Evolutionary conservation across 139 green algal genomes (phyloP).

Genomic region (Tetraselmis chui): DNA sequence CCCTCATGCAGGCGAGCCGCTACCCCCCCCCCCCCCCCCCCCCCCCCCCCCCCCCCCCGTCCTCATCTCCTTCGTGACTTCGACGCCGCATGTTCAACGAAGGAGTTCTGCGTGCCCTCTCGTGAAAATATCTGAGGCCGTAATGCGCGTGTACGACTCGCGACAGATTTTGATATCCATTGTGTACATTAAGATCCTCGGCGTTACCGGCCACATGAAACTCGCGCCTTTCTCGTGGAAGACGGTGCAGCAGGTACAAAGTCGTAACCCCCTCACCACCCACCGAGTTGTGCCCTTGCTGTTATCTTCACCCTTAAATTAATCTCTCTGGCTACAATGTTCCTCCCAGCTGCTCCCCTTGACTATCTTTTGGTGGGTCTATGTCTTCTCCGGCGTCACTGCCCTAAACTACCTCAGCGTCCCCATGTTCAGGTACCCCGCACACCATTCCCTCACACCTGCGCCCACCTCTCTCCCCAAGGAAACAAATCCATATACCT

Average conservation of each 20-base stretch:
- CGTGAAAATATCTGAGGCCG: too few relatives aligned
- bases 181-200: conserved; percentile 26
- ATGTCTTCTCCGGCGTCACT: conserved; percentile 42
- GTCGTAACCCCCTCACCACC: too few relatives aligned
- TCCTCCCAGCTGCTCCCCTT: conserved; percentile 26
- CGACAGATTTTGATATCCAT: conserved; percentile 37
- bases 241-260: conserved; percentile 4
- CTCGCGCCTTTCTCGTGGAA: conserved; percentile 10
- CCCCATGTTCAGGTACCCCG: conserved; percentile 40
- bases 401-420: conserved; percentile 45
- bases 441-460: background rate
- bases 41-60: too few relatives aligned
- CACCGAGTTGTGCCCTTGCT: too few relatives aligned
- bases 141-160: too few relatives aligned
- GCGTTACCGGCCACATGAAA: conserved; percentile 12
- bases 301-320: too few relatives aligned
- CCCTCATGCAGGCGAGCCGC: conserved; percentile 18
- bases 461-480: background rate
- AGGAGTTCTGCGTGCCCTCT: too few relatives aligned
- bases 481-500: too few relatives aligned
- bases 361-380: conserved; percentile 46
- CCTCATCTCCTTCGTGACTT: too few relatives aligned
- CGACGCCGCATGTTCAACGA: too few relatives aligned
- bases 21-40: background rate
- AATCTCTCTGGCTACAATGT: too few relatives aligned